phyloP scores from a whole-genome alignment of 352 stramenopile genomes.

The Globisporangium polare region DNA sequence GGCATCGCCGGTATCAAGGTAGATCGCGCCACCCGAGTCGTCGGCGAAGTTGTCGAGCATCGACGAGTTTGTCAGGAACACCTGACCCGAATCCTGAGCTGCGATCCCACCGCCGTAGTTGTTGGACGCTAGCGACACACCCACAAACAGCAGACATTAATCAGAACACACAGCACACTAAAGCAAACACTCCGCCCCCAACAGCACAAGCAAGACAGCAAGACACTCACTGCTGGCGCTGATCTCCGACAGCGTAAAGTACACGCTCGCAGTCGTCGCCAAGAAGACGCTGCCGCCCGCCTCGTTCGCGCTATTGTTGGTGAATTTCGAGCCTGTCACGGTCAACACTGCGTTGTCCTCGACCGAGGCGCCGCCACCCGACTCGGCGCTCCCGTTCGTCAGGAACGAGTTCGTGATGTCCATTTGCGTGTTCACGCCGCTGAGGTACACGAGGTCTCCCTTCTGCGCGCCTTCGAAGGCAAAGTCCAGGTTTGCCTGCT shows the following conservation, averaged over 20 bases:
- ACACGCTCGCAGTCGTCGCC: conserved; percentile 17
- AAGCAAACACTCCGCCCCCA: neutral
- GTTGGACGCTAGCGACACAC: conserved; percentile 25
- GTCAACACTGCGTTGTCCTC: conserved; percentile 25
- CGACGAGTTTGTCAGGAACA: conserved; percentile 20
- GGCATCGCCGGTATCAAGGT: conserved; percentile 43
- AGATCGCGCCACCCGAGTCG: conserved; percentile 56
- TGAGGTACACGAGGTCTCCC: conserved; percentile 38
- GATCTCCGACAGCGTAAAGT: conserved; percentile 26
- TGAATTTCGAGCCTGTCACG: conserved; percentile 20
- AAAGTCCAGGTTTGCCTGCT: conserved; percentile 9
- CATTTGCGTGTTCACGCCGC: conserved; percentile 16
- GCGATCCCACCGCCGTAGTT: conserved; percentile 52
- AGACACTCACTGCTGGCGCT: conserved; percentile 29
- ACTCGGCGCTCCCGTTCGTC: conserved; percentile 39
- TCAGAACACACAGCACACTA: neutral
- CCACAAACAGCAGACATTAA: neutral
- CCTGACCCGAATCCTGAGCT: conserved; percentile 28
- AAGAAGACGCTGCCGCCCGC: conserved; percentile 45
- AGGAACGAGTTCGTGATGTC: conserved; percentile 21
- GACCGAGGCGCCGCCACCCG: conserved; percentile 38
- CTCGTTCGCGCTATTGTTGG: conserved; percentile 38
- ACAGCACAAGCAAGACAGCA: neutral
- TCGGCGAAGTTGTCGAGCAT: conserved; percentile 48
- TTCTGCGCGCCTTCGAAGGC: conserved; percentile 7